A percentile compares a stretch with the other conserved stretches of the same genome.
Evolutionary conservation across 1,139 yeast species (phyloP).

Genomic region (Candida pseudoviswanathii): DNA sequence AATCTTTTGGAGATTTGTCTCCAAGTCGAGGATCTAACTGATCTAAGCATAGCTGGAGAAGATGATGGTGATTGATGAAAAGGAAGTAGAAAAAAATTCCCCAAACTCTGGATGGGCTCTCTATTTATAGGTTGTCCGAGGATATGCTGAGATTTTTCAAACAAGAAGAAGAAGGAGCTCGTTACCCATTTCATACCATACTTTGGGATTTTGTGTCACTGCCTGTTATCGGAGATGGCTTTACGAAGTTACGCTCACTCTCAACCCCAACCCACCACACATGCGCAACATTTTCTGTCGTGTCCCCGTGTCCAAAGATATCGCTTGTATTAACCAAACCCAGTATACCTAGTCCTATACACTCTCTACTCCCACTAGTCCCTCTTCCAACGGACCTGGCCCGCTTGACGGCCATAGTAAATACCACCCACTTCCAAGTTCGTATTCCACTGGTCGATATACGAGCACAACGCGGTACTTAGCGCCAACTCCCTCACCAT

Average conservation of each 20-base stretch:
- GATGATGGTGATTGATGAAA: constrained; percentile 2
- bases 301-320: not conserved
- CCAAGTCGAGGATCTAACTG: constrained; percentile 5
- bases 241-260: constrained; percentile 4
- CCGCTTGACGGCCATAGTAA: constrained; percentile 53
- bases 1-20: constrained; percentile 11
- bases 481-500: constrained; percentile 59
- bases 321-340: not conserved
- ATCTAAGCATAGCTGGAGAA: constrained; percentile 11
- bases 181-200: not conserved
- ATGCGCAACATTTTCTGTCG: not conserved
- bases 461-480: constrained; percentile 59
- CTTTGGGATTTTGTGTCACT: not conserved
- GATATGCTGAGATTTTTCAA: too few species aligned
- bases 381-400: constrained; percentile 60
- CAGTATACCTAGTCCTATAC: not conserved
- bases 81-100: not conserved
- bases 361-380: constrained; percentile 29
- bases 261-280: not conserved
- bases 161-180: not conserved
- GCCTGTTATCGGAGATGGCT: constrained; percentile 10
- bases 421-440: constrained; percentile 61
- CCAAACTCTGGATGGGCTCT: too few species aligned
- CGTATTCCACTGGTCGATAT: constrained; percentile 70
- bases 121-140: not conserved